A percentile compares a stretch with the other conserved stretches of the same genome.
Conservation (phyloP, 2,329 filamentous ascomycete species). For the Boeremia lycopersici region DNA sequence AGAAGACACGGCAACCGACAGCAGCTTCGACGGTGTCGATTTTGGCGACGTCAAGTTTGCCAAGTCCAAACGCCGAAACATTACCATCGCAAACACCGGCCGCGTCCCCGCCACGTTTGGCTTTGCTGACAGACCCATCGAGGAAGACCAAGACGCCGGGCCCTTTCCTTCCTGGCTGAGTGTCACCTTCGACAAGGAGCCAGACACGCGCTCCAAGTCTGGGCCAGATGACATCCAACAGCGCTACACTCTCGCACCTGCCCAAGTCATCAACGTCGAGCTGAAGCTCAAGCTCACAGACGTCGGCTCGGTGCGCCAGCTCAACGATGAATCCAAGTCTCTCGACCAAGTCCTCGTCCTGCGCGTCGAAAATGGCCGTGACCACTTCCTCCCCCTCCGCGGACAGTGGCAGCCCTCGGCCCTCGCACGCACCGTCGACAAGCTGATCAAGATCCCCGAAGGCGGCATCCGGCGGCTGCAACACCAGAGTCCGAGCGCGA, state of each 20-base stretch:
- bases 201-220: constrained; percentile 44
- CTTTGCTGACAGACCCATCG: constrained; percentile 75
- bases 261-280: constrained; percentile 76
- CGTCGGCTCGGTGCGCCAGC: constrained; percentile 65
- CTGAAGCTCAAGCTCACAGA: constrained; percentile 71
- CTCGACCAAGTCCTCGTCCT: constrained; percentile 90
- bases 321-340: constrained; percentile 70
- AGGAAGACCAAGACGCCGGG: constrained; percentile 51
- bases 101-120: constrained; percentile 78
- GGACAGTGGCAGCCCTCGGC: constrained; percentile 81
- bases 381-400: constrained; percentile 86
- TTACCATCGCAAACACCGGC: constrained; percentile 93
- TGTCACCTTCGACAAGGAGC: constrained; percentile 65
- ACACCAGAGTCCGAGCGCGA: constrained; percentile 55
- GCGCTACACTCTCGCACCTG: constrained; percentile 76
- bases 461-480: constrained; percentile 74
- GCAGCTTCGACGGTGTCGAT: constrained; percentile 65
- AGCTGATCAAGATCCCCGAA: constrained; percentile 84
- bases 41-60: constrained; percentile 78
- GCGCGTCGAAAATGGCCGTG: constrained; percentile 79
- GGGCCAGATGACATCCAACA: constrained; percentile 41
- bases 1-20: constrained; percentile 44
- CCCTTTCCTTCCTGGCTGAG: constrained; percentile 71
- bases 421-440: constrained; percentile 85
- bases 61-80: constrained; percentile 65